Evolutionary conservation across 2,329 filamentous ascomycete genomes (phyloP).

Genomic region (Huntiella omanensis): DNA sequence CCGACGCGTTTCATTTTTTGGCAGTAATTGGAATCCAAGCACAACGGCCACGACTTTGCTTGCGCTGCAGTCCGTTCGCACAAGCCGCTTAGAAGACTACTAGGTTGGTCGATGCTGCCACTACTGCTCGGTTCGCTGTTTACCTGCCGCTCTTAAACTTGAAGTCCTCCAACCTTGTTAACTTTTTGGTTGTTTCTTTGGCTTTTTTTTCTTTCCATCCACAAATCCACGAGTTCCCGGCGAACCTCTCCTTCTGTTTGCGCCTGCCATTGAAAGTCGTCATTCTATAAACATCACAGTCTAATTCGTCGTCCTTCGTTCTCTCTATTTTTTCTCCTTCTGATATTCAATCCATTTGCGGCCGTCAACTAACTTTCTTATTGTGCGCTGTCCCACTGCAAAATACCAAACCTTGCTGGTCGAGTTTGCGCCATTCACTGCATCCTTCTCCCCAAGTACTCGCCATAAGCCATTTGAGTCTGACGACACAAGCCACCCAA

Average conservation of each 20-base stretch:
- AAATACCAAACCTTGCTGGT: not conserved
- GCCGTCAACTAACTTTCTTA: not conserved
- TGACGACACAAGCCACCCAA: not conserved
- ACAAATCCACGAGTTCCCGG: too few relatives aligned
- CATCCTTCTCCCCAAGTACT: not conserved
- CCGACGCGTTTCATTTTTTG: too few relatives aligned
- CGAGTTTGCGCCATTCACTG: not conserved
- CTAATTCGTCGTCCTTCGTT: too few relatives aligned
- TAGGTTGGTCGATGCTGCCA: too few relatives aligned
- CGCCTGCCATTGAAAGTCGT: too few relatives aligned
- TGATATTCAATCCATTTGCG: not conserved
- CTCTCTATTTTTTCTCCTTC: not conserved
- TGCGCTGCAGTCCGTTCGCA: too few relatives aligned
- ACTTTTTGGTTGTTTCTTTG: not conserved
- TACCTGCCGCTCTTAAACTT: not conserved
- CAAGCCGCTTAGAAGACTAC: too few relatives aligned
- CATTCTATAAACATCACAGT: too few relatives aligned
- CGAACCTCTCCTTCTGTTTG: too few relatives aligned
- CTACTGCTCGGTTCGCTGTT: not conserved
- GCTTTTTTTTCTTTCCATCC: not conserved
- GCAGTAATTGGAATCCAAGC: too few relatives aligned
- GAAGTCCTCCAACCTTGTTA: not conserved
- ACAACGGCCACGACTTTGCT: too few relatives aligned
- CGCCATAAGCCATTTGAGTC: not conserved
- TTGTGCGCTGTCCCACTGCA: not conserved